Evolutionary conservation across 805 yeast genomes (phyloP).

Genomic region (Millerozyma miso): DNA sequence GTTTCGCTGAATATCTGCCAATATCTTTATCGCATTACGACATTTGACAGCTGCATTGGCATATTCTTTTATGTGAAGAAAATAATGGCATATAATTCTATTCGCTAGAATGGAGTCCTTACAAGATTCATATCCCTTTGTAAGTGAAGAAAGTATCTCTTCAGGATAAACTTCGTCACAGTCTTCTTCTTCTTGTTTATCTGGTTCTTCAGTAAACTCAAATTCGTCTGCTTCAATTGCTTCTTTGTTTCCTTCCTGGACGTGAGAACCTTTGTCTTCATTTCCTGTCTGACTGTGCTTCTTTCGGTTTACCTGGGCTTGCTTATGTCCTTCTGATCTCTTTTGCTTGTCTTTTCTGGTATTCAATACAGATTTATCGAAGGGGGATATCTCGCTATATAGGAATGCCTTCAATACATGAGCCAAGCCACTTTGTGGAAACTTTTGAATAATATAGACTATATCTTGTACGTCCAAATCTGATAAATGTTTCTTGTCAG

Average conservation of each 20-base stretch:
- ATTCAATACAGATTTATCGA: conserved; percentile 30
- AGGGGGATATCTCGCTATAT: conserved; percentile 66
- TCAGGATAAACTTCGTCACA: conserved; percentile 34
- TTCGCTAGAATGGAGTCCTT: conserved; percentile 52
- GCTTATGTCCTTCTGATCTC: conserved; percentile 10
- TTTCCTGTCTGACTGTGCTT: conserved; percentile 3
- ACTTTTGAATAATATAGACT: conserved; percentile 49
- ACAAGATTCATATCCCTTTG: conserved; percentile 45
- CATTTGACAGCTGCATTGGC: conserved; percentile 57
- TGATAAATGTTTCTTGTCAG: conserved; percentile 49
- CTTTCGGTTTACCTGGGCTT: conserved; percentile 1
- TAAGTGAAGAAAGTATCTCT: conserved; percentile 46
- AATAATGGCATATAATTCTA: conserved; percentile 60
- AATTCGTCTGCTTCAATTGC: conserved; percentile 10
- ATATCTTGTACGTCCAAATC: conserved; percentile 44
- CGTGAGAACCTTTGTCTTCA: conserved; percentile 3
- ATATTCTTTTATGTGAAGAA: conserved; percentile 59
- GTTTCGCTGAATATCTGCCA: conserved; percentile 44
- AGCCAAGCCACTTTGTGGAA: conserved; percentile 60
- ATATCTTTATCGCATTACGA: conserved; percentile 52
- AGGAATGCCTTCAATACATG: conserved; percentile 58
- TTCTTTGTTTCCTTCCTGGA: conserved; percentile 1
- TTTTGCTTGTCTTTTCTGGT: conserved; percentile 14
- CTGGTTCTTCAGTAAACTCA: conserved; percentile 14
- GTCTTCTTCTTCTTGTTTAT: conserved; percentile 12